Evolutionary conservation across 192 early-diverging fungal species (phyloP).

Genomic region (Cetraspora pellucida): DNA sequence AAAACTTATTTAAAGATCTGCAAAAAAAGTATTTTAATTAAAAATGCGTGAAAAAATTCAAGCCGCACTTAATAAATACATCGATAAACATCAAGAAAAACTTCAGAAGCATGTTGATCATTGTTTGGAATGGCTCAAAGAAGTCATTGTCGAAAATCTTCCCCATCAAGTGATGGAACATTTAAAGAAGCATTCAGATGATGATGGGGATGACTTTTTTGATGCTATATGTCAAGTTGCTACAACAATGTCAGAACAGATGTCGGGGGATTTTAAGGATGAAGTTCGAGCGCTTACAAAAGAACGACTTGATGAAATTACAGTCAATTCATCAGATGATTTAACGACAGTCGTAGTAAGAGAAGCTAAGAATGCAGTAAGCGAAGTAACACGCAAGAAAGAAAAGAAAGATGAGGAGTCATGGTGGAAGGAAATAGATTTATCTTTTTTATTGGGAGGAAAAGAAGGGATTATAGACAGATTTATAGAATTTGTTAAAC

Average conservation of each 20-base stretch:
- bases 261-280: slow-evolving; percentile 25
- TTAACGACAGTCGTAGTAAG: background rate
- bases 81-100: slow-evolving; percentile 24
- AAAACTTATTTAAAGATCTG: background rate
- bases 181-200: slow-evolving; percentile 9
- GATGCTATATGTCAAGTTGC: background rate
- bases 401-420: background rate
- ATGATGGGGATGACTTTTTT: slow-evolving; percentile 18
- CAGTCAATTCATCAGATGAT: background rate
- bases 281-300: background rate
- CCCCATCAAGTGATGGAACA: slow-evolving; percentile 16
- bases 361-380: background rate
- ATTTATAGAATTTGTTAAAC: slow-evolving; percentile 19
- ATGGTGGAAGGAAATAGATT: slow-evolving; percentile 2
- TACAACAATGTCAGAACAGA: background rate
- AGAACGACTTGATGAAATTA: slow-evolving; percentile 12
- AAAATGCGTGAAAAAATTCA: slow-evolving; percentile 11
- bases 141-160: background rate
- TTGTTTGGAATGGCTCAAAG: slow-evolving; percentile 8
- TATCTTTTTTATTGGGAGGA: slow-evolving; percentile 9
- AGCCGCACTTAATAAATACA: slow-evolving; percentile 5
- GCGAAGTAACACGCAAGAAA: background rate
- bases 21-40: background rate
- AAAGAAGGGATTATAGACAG: slow-evolving; percentile 23
- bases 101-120: background rate